Conservation (phyloP, 495 filamentous ascomycete genomes). For the Neurospora sp. region DNA sequence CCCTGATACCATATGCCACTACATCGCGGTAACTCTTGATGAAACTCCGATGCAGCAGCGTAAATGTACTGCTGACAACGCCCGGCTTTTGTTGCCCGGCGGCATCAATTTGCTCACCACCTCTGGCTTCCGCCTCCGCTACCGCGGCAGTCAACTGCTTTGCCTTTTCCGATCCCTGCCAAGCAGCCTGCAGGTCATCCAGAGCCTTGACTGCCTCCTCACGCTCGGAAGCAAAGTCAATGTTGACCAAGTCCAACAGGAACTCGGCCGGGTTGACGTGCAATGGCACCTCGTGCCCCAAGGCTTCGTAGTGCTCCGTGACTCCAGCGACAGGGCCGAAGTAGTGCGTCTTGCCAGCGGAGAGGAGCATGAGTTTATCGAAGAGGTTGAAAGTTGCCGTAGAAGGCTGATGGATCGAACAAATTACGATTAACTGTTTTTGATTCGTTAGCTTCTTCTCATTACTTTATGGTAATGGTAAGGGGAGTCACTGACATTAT, state of each 20-base stretch:
- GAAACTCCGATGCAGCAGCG: conserved; percentile 57
- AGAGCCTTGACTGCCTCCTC: conserved; percentile 29
- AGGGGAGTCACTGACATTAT: too few relatives aligned
- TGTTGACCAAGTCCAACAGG: conserved; percentile 63
- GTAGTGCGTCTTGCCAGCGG: conserved; percentile 56
- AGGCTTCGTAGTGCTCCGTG: conserved; percentile 44
- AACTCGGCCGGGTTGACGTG: conserved; percentile 72
- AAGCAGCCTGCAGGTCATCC: conserved; percentile 31
- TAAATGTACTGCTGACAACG: conserved; percentile 13
- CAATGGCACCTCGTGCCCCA: conserved; percentile 49
- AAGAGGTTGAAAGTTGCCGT: conserved; percentile 67
- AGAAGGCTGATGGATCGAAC: conserved; percentile 74
- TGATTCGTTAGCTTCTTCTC: conserved; percentile 33
- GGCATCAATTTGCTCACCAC: background rate
- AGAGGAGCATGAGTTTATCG: conserved; percentile 66
- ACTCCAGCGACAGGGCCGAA: conserved; percentile 48
- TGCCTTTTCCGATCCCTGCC: conserved; percentile 21
- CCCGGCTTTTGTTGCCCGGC: conserved; percentile 13
- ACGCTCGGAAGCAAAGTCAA: conserved; percentile 49
- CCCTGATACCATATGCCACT: conserved; percentile 68
- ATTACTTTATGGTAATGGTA: too few relatives aligned
- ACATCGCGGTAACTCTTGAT: conserved; percentile 77
- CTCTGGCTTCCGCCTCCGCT: background rate
- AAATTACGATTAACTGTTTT: conserved; percentile 57
- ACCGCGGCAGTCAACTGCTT: conserved; percentile 8